Evolutionary conservation across 2,329 filamentous ascomycete species (phyloP), one percentile per base, ranked within the genome.

Genomic region (Dactylellina parvicollis): DNA sequence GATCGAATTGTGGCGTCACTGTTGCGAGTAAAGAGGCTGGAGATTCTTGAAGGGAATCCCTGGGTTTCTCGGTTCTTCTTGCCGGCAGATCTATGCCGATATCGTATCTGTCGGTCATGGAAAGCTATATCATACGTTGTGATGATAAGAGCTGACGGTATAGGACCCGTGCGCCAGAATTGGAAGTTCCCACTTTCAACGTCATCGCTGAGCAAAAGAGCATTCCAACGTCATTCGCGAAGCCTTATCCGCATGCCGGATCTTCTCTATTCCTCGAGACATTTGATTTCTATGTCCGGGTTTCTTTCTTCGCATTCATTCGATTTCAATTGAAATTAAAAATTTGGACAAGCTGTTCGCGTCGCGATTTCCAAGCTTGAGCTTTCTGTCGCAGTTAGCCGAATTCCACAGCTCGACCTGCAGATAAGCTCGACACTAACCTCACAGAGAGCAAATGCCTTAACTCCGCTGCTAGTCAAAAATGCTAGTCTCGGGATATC

Each of bases 1-100:
- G 69, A 73, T 66, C 69, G 60, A 73, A 73, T 73, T 73, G 69
- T 73, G 69, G 69, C 69, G 69, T 73, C 69, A 73, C 69, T 4
- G 12, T 36, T 12, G n/a, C 38, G 36, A 36, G 30, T 16, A 54
- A 36, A 38, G 42, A 42, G 46, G 44, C 36, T 38, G 26, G 55
- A 50, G 62, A 59, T 56, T 32, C 62, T 42, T 36, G 52, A 49
- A 20, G 12, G 44, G 10, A 26, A 30, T 59, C 22, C 34, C 57
- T 50, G 66, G 66, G 36, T 34, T 59, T 22, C 34, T 62, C 57
- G 66, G 66, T 22, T 71, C 40, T 44, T 71, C 56, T 26, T 62
- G 44, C 66, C 57, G 49, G 44, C 18, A 24, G 20, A 10, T 18
- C 28, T 28, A 38, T 44, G 38, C 40, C 18, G 28, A 60, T 47